Conservation (phyloP, 75 land plant genomes). For the Picea sitchensis region DNA sequence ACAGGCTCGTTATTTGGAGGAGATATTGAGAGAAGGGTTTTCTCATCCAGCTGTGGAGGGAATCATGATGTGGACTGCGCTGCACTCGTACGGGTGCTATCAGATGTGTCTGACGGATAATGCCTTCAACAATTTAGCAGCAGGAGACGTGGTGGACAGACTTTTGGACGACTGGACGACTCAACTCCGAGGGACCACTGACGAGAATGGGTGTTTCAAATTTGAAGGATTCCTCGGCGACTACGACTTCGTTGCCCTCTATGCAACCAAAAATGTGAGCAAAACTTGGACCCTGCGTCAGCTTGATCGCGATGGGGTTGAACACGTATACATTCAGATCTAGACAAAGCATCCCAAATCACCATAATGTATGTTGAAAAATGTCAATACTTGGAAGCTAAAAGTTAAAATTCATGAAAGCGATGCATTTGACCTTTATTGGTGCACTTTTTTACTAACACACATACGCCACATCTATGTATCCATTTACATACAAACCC, state of each 20-base stretch:
- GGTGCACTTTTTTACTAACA: too few species aligned
- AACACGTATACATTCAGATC: too few species aligned
- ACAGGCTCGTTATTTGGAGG: constrained; percentile 39
- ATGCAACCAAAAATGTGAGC: too few species aligned
- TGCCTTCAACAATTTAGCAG: constrained; percentile 58
- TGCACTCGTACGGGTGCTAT: constrained; percentile 55
- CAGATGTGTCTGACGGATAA: constrained; percentile 86
- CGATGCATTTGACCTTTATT: too few species aligned
- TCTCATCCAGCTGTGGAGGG: constrained; percentile 64
- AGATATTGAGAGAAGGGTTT: constrained; percentile 44
- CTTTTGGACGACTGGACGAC: constrained; percentile 58
- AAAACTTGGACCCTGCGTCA: too few species aligned
- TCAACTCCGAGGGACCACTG: constrained; percentile 28
- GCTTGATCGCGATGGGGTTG: too few species aligned
- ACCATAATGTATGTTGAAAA: too few species aligned
- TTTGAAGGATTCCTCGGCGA: constrained; percentile 69
- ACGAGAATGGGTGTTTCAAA: constrained; percentile 41
- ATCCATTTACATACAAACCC: too few species aligned
- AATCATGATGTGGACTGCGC: constrained; percentile 51
- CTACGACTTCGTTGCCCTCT: constrained; percentile 9
- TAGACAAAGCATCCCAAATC: too few species aligned
- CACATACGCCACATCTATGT: too few species aligned
- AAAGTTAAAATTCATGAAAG: too few species aligned
- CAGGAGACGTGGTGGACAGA: constrained; percentile 73
- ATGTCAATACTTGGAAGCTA: too few species aligned